These are phyloP conservation scores for Circinella umbellata DNA, from an alignment of 371 early-diverging fungal genomes.

Conservation along the genomic window DNA sequence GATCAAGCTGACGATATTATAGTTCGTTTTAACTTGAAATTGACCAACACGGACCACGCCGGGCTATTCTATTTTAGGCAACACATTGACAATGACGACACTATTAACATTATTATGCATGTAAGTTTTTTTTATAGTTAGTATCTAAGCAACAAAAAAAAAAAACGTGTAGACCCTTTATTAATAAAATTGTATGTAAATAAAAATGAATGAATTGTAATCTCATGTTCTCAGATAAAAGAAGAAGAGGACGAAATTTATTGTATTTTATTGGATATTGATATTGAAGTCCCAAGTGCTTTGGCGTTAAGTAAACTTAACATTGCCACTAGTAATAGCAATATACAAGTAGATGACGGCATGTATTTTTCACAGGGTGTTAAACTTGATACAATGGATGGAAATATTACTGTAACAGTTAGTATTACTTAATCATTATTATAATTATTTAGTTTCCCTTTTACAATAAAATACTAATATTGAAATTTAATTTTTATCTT, in stretches of 20 bases:
- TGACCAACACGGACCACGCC: background rate
- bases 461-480: too few relatives aligned
- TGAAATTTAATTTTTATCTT: background rate
- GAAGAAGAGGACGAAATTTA: too few relatives aligned
- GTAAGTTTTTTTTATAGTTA: background rate
- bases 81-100: background rate
- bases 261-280: background rate
- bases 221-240: background rate
- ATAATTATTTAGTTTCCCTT: too few relatives aligned
- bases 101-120: background rate
- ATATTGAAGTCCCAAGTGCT: background rate
- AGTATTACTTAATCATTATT: background rate
- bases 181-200: too few relatives aligned
- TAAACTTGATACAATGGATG: background rate
- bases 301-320: background rate
- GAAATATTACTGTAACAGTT: background rate
- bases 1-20: background rate
- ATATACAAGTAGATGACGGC: background rate
- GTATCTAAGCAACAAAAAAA: too few relatives aligned
- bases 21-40: background rate
- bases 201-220: background rate
- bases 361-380: background rate
- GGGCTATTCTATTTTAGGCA: background rate
- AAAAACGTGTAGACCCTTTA: too few relatives aligned
- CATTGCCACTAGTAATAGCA: background rate